Evolutionary conservation across 257 asterid species (phyloP).

Genomic region (Knoxia roxburghii): DNA sequence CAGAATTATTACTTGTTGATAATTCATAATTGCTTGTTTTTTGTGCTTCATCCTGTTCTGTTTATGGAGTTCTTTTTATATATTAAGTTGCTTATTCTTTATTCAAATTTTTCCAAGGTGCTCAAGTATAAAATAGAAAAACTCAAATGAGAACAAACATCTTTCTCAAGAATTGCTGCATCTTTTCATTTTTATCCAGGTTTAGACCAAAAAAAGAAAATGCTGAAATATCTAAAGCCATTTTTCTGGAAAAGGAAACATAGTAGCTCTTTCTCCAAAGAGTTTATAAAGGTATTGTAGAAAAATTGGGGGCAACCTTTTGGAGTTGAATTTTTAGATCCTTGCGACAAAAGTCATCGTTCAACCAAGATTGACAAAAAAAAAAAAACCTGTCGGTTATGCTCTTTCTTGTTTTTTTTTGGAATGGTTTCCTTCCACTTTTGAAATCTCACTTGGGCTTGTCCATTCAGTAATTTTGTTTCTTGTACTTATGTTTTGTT

Average conservation of each 20-base stretch:
- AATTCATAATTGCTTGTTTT: neutral
- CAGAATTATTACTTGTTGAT: neutral
- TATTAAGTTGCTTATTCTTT: neutral
- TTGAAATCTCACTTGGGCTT: no score
- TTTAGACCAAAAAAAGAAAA: neutral
- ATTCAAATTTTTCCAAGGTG: neutral
- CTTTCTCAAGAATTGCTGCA: neutral
- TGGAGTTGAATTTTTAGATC: neutral
- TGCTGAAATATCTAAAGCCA: neutral
- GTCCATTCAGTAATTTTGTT: constrained; percentile 3
- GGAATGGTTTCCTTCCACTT: neutral
- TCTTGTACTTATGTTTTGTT: neutral
- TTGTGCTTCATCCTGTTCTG: neutral
- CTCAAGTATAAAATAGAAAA: neutral
- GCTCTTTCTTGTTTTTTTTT: neutral
- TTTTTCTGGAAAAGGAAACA: neutral
- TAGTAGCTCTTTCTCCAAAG: neutral
- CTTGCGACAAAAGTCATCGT: neutral
- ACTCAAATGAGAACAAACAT: neutral
- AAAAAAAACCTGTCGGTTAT: neutral
- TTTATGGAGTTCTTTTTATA: neutral
- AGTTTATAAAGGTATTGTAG: neutral
- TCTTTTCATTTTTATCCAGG: neutral
- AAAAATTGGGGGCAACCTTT: neutral
- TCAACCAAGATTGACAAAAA: neutral